Evolutionary conservation across 306 rosid genomes (phyloP).

Genomic region (Cucumis melo): DNA sequence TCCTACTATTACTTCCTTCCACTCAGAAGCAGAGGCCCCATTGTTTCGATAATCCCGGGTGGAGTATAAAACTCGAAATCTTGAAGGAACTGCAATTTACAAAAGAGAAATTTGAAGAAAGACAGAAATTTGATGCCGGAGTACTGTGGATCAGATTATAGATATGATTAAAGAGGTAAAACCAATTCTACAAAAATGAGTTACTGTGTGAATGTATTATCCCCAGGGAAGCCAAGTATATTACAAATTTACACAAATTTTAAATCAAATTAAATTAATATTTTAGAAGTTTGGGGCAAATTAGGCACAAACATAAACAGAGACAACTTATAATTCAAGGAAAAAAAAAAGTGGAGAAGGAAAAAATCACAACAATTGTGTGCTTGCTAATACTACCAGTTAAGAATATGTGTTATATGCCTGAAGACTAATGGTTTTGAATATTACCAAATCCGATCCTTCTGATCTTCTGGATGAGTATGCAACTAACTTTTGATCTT

Average conservation of each 20-base stretch:
- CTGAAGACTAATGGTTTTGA: not conserved
- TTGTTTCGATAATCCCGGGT: conserved; percentile 61
- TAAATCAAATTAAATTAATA: not conserved
- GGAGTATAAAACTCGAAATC: conserved; percentile 53
- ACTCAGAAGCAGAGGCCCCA: conserved; percentile 52
- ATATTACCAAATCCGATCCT: conserved; percentile 77
- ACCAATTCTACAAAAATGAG: not conserved
- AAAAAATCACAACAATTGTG: too few species aligned
- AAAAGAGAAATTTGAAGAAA: not conserved
- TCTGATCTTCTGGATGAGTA: conserved; percentile 62
- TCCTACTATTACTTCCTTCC: conserved; percentile 57
- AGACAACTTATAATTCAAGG: too few species aligned
- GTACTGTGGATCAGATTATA: not conserved
- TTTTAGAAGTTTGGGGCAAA: too few species aligned
- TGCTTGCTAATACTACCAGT: not conserved
- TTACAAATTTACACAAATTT: not conserved
- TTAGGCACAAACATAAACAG: too few species aligned
- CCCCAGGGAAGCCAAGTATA: not conserved
- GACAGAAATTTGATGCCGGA: not conserved
- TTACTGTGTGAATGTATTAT: not conserved
- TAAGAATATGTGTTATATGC: not conserved
- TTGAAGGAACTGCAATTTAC: conserved; percentile 56
- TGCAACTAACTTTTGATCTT: conserved; percentile 65
- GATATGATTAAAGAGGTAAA: not conserved
- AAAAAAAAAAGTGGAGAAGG: too few species aligned